phyloP scores from a whole-genome alignment of 148 eudicot species.

The Polygonum maritimum region DNA sequence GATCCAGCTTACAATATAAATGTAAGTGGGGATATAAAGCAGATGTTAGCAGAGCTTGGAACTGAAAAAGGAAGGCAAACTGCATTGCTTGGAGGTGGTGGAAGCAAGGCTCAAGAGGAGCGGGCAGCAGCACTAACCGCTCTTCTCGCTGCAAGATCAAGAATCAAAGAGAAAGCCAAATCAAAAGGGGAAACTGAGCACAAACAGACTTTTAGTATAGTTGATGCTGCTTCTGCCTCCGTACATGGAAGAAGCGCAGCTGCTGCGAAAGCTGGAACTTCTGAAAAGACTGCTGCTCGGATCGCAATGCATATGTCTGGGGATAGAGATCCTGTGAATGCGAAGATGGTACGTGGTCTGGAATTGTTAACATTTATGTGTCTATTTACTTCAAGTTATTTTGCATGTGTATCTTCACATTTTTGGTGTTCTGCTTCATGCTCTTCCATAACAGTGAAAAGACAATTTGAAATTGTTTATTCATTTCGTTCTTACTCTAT shows the following conservation, averaged over 20 bases:
- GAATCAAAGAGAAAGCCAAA: constrained; percentile 54
- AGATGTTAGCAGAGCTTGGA: constrained; percentile 94
- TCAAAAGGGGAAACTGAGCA: constrained; percentile 41
- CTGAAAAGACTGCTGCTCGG: constrained; percentile 93
- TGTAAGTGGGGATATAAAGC: constrained; percentile 80
- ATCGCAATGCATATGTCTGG: constrained; percentile 95
- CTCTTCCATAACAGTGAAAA: not conserved
- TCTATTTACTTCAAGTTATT: not conserved
- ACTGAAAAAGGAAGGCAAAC: constrained; percentile 78
- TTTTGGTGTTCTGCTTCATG: not conserved
- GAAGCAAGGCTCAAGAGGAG: constrained; percentile 82
- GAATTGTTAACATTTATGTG: constrained; percentile 10
- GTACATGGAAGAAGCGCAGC: constrained; percentile 98
- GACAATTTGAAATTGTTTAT: not conserved
- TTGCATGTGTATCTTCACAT: not conserved
- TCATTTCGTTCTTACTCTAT: not conserved
- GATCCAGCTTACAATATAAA: constrained; percentile 93
- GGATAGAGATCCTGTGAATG: constrained; percentile 89
- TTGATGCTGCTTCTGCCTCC: constrained; percentile 98
- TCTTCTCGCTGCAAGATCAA: constrained; percentile 80
- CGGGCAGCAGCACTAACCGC: constrained; percentile 81
- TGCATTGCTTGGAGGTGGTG: constrained; percentile 92
- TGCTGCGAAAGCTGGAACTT: constrained; percentile 74
- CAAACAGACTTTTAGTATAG: constrained; percentile 64
- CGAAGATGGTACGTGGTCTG: constrained; percentile 94